A percentile compares a stretch with the other conserved stretches of the same genome.
Conservation (phyloP, 768 basidiomycete species). For the Lactifluus rugatus region DNA sequence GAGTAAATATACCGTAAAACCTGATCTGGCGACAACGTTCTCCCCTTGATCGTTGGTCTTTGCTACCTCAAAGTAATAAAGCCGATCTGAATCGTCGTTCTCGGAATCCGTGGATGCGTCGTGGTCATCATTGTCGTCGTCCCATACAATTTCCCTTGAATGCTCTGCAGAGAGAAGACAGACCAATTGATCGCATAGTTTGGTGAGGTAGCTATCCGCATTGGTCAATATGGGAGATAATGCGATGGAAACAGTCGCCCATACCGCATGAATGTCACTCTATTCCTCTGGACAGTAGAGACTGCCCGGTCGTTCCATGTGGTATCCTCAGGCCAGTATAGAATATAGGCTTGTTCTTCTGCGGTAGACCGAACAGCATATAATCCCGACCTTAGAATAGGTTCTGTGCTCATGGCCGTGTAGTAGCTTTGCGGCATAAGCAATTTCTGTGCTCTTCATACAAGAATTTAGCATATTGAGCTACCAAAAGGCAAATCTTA, state of each 20-base stretch:
- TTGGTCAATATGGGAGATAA: background rate
- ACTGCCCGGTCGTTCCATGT: conserved; percentile 47
- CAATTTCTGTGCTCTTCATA: conserved; percentile 20
- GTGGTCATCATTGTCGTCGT: conserved; percentile 26
- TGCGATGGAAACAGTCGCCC: background rate
- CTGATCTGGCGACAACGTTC: conserved; percentile 32
- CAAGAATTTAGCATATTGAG: background rate
- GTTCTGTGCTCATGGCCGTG: conserved; percentile 13
- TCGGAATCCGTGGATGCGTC: conserved; percentile 28
- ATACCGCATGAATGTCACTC: conserved; percentile 53
- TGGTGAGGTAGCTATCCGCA: conserved; percentile 9
- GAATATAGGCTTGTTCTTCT: conserved; percentile 32
- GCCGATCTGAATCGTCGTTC: conserved; percentile 36
- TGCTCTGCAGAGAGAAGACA: conserved; percentile 44
- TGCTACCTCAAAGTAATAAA: conserved; percentile 45
- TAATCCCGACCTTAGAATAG: conserved; percentile 39
- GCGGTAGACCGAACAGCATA: conserved; percentile 31
- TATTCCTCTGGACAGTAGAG: conserved; percentile 38
- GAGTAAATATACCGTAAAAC: conserved; percentile 35
- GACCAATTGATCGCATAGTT: conserved; percentile 41
- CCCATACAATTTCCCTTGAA: conserved; percentile 38
- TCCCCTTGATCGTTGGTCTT: conserved; percentile 54
- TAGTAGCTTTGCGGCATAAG: conserved; percentile 14
- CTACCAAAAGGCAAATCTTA: conserved; percentile 23
- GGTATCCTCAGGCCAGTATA: conserved; percentile 52